Evolutionary conservation across 2,329 filamentous ascomycete genomes (phyloP), one percentile per base, ranked within the genome.

Genomic region (Gliomastix tumulicola): DNA sequence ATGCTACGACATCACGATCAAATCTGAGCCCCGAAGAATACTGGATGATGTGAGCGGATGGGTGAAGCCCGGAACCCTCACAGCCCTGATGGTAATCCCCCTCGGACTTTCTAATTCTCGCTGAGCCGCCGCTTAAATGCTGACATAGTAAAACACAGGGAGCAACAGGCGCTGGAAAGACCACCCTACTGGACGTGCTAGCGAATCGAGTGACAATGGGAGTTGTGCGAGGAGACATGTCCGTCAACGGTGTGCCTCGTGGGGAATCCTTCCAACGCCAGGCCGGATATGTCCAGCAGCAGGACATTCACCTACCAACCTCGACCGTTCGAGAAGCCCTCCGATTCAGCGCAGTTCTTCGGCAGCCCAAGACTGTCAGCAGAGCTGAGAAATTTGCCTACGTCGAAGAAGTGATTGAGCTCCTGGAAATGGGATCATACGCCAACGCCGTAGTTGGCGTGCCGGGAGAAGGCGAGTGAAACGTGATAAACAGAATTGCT

Each of bases 41-140:
- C 61, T 56, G 12, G 47, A 54, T 36, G 48, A 77, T 5, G 76
- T 92, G 40, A 80, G 70, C 39, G 87, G 87, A 3, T 90, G 84
- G 46, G 85, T 79, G 2, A 88, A 88, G 50, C 87, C 87, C 2
- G 86, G 87, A 15, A 61, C 83, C 16, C 79, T 94, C 73, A 78
- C 87, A 31, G 87, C 87, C 1, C 65, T 94, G 2, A 85, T 92
- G 68, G 88, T 88, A 37, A 19, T n/a, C n/a, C n/a, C n/a, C n/a
- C n/a, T n/a, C n/a, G n/a, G n/a, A n/a, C n/a, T n/a, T n/a, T n/a
- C n/a, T n/a, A n/a, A n/a, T n/a, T n/a, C n/a, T n/a, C n/a, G n/a
- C n/a, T n/a, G n/a, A n/a, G n/a, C n/a, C n/a, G n/a, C n/a, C n/a
- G n/a, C n/a, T n/a, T 16, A n/a, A 10, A 13, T 28, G 17, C 25